A percentile compares a stretch with the other conserved stretches of the same genome.
Conservation (phyloP, 805 yeast species). For the Metschnikowia rubicola region DNA sequence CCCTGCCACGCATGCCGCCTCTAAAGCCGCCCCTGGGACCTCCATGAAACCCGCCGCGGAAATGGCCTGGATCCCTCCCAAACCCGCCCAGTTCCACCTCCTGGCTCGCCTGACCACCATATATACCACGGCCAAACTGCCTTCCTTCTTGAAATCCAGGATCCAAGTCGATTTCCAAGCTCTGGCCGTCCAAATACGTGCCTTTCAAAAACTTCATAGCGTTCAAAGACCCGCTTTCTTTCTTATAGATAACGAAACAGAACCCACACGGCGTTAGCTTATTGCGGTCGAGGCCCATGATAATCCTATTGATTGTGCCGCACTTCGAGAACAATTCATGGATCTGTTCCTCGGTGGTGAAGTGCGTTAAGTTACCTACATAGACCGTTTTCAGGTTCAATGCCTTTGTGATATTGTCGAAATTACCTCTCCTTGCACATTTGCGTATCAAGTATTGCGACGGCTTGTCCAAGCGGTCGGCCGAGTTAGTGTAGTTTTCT, state of each 20-base stretch:
- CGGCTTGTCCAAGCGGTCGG: constrained; percentile 67
- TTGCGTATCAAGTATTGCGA: constrained; percentile 64
- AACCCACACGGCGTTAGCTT: constrained; percentile 95
- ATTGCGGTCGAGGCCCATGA: constrained; percentile 93
- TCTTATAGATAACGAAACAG: constrained; percentile 80
- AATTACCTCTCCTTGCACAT: constrained; percentile 51
- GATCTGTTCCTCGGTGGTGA: constrained; percentile 92
- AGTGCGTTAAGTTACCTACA: constrained; percentile 86
- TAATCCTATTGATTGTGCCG: constrained; percentile 73
- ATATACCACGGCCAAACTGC: constrained; percentile 89
- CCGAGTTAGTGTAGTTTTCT: constrained; percentile 56
- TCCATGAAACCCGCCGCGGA: constrained; percentile 18
- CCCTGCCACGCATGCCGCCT: constrained; percentile 44
- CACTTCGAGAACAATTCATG: constrained; percentile 81
- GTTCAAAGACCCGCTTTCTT: constrained; percentile 68
- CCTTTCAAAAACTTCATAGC: constrained; percentile 80
- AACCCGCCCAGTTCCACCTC: constrained; percentile 39
- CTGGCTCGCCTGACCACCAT: constrained; percentile 88
- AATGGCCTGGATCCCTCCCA: constrained; percentile 13
- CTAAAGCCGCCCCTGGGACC: constrained; percentile 43
- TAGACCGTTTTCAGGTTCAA: constrained; percentile 73
- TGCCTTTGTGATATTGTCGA: constrained; percentile 63
- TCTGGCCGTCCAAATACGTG: constrained; percentile 80
- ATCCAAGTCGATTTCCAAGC: constrained; percentile 83
- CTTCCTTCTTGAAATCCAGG: constrained; percentile 96